phyloP scores from a whole-genome alignment of 208 protist species.

The Borovskyia barvae region DNA sequence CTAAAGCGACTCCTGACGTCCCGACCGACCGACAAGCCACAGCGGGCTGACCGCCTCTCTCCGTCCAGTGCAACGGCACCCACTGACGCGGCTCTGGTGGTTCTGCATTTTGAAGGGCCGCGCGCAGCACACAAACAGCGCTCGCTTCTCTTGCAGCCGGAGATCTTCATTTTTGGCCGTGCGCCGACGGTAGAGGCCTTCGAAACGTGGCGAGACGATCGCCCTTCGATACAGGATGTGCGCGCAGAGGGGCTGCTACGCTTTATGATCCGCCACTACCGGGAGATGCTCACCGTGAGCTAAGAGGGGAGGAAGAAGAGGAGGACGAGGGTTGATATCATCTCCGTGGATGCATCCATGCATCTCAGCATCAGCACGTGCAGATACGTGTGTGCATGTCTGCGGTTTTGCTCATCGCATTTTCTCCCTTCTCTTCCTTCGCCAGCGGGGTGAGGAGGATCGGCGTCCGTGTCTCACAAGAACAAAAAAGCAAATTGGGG shows the following conservation, averaged over 20 bases:
- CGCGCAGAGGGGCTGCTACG: conserved; percentile 56
- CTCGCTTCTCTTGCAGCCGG: conserved; percentile 71
- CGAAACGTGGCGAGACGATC: conserved; percentile 63
- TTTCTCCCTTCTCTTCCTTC: no score
- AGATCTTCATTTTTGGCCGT: conserved; percentile 64
- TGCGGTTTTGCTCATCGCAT: no score
- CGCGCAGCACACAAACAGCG: conserved; percentile 55
- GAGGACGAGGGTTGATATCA: no score
- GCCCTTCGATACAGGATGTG: conserved; percentile 55
- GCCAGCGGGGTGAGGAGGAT: no score
- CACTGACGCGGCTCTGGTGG: conserved; percentile 62
- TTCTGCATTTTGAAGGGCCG: conserved; percentile 88
- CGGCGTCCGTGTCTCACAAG: no score
- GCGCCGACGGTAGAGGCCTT: conserved; percentile 61
- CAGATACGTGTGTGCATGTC: no score
- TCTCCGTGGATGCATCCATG: no score
- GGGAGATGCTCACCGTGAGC: conserved; percentile 61
- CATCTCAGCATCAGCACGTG: no score
- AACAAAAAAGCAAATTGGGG: no score
- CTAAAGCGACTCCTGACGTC: background rate
- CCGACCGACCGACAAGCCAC: no score
- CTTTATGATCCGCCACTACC: conserved; percentile 79
- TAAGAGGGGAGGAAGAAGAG: background rate
- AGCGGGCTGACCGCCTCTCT: no score
- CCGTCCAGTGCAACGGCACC: no score